phyloP scores from a whole-genome alignment of 176 grass and related monocot genomes.

The Carex scoparia region DNA sequence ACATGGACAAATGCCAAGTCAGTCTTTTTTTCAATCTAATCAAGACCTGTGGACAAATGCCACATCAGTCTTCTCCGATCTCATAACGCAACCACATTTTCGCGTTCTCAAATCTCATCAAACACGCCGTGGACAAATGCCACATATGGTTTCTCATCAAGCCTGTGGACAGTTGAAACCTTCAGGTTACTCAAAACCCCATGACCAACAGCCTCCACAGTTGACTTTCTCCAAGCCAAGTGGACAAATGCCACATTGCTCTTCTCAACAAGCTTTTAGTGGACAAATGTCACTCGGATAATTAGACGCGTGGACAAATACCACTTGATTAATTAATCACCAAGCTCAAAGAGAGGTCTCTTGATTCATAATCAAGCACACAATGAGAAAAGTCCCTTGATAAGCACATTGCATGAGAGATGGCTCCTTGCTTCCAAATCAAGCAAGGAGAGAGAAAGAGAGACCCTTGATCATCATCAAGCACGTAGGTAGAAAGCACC shows the following conservation, averaged over 20 bases:
- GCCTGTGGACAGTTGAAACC: background rate
- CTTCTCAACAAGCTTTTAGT: background rate
- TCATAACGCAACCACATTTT: background rate
- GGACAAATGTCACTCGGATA: background rate
- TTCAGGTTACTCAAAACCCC: background rate
- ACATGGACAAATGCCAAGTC: background rate
- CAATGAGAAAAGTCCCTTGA: background rate
- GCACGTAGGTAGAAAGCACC: background rate
- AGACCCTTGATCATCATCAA: conserved; percentile 12
- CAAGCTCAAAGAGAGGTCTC: background rate
- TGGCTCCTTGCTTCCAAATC: background rate
- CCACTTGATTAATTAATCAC: conserved; percentile 9
- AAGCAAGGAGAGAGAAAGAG: background rate
- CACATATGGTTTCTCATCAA: background rate
- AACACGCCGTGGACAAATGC: conserved; percentile 6
- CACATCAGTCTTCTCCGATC: background rate
- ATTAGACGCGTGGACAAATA: background rate
- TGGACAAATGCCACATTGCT: conserved; percentile 1
- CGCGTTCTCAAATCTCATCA: background rate
- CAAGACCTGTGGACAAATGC: background rate
- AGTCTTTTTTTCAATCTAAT: background rate
- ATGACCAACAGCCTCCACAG: background rate
- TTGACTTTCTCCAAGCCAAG: background rate
- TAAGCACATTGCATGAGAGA: background rate
- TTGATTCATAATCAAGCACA: background rate